Evolutionary conservation across 345 rosid genomes (phyloP), one percentile per base, ranked within the genome.

Genomic region (Cardamine chenopodiifolia): DNA sequence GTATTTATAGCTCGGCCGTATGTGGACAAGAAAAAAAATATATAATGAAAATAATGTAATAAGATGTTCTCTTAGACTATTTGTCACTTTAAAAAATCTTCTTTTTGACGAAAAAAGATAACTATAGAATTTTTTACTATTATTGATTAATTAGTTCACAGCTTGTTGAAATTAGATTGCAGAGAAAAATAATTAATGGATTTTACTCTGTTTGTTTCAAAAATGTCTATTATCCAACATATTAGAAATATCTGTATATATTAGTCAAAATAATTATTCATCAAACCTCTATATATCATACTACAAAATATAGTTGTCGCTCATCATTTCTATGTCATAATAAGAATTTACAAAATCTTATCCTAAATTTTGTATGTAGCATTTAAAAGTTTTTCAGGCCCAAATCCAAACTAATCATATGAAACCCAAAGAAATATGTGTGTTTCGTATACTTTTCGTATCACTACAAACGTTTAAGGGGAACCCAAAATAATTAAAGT

Each of bases 1-100:
- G 18, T 76, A 62, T 34, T 44, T 69, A 62, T 76, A 68, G 69
- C 7, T 58, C 48, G 8, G 13, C 57, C 64, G 32, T 54, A 42
- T 23, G 74, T 60, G 29, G 79, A 50, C 58, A 66, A 25, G 9
- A 28, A 29, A 3, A 26, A 5, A 4, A 7, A 0, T 4, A 11
- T 4, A 22, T 12, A 18, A 34, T n/a, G 15, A 25, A n/a, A 25
- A 0, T 29, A 48, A 58, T 58, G 12, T 9, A 18, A 48, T 22
- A 18, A 23, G 28, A 3, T 47, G 10, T 26, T 17, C 6, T 44
- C 34, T 44, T 40, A n/a, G 53, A 45, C 3, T 7, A 37, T 58
- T 29, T 29, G 1, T 10, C 5, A 39, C 12, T 18, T 32, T 6
- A 34, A 2, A 5, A 17, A n/a, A 44, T 1, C 3, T 6, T 6